phyloP scores from a whole-genome alignment of 768 basidiomycete species.

The Tricholoma hemisulphureum region DNA sequence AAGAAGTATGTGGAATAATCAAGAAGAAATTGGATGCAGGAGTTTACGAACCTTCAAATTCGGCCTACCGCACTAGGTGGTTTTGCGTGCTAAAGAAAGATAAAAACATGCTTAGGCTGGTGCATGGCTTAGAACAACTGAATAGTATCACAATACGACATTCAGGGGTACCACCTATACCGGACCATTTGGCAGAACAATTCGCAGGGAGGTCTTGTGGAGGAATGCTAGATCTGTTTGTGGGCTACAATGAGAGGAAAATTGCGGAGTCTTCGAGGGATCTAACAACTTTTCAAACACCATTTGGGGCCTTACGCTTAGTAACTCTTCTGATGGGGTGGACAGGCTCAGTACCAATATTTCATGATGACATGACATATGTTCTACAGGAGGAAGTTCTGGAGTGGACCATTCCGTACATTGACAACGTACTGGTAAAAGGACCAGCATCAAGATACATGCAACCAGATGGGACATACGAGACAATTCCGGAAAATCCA shows the following conservation, averaged over 20 bases:
- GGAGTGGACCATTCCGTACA: conserved; percentile 10
- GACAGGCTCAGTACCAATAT: conserved; percentile 33
- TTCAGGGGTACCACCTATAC: conserved; percentile 5
- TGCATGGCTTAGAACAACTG: conserved; percentile 40
- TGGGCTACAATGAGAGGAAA: not conserved
- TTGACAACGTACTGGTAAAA: conserved; percentile 19
- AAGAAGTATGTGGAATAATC: conserved; percentile 28
- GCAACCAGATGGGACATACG: conserved; percentile 12
- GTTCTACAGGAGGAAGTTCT: conserved; percentile 14
- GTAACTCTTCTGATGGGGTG: conserved; percentile 22
- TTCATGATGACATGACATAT: conserved; percentile 23
- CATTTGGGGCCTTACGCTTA: not conserved
- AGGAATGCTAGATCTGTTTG: not conserved
- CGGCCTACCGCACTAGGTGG: conserved; percentile 36
- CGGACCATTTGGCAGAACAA: not conserved
- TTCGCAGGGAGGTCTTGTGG: not conserved
- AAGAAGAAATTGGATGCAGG: conserved; percentile 33
- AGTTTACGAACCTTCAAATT: conserved; percentile 35
- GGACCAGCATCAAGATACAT: conserved; percentile 17
- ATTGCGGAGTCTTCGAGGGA: not conserved
- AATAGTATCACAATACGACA: conserved; percentile 38
- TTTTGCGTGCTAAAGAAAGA: conserved; percentile 35
- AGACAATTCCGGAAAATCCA: conserved; percentile 36
- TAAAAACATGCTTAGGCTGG: conserved; percentile 26
- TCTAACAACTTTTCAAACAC: not conserved